Percentiles rank a stretch among this genome's conserved stretches.
Conservation (phyloP, 2,329 filamentous ascomycete genomes). For the Lomentospora prolificans region DNA sequence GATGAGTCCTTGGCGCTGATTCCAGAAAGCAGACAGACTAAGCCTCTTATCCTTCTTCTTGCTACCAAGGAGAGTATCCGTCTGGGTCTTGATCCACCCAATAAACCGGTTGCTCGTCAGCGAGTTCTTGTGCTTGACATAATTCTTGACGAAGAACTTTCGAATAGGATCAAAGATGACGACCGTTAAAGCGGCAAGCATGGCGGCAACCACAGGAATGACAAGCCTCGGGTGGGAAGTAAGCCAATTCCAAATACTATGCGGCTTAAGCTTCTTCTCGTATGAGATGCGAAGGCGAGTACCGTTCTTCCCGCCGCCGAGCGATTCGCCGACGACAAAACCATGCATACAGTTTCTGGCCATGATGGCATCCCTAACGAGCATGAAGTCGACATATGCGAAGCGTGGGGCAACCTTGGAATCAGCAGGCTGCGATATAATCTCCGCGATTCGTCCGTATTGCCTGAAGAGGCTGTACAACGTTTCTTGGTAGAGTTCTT, state of each 20-base stretch:
- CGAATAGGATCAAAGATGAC: slow-evolving; percentile 89
- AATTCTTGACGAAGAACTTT: slow-evolving; percentile 82
- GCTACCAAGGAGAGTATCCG: slow-evolving; percentile 52
- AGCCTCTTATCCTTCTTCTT: slow-evolving; percentile 51
- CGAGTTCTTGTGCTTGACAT: slow-evolving; percentile 69
- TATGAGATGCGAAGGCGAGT: slow-evolving; percentile 77
- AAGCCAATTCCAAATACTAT: slow-evolving; percentile 82
- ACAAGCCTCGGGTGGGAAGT: slow-evolving; percentile 78
- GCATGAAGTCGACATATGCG: slow-evolving; percentile 68
- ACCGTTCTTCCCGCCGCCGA: slow-evolving; percentile 64
- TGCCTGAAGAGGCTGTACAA: slow-evolving; percentile 79
- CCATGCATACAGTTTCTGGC: slow-evolving; percentile 91
- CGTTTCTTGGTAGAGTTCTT: slow-evolving; percentile 76
- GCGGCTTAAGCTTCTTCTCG: slow-evolving; percentile 64
- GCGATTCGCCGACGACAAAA: slow-evolving; percentile 56
- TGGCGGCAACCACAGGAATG: slow-evolving; percentile 69
- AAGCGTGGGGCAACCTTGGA: slow-evolving; percentile 77
- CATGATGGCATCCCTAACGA: slow-evolving; percentile 69
- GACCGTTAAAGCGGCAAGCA: slow-evolving; percentile 75
- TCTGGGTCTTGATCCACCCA: slow-evolving; percentile 60
- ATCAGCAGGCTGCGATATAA: slow-evolving; percentile 70
- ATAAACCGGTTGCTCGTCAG: slow-evolving; percentile 64
- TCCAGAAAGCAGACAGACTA: slow-evolving; percentile 74
- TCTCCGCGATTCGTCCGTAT: slow-evolving; percentile 86
- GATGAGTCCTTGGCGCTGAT: slow-evolving; percentile 73